Base-by-base conservation (phyloP, 306 rosid genomes). In the Bauhinia variegata region DNA sequence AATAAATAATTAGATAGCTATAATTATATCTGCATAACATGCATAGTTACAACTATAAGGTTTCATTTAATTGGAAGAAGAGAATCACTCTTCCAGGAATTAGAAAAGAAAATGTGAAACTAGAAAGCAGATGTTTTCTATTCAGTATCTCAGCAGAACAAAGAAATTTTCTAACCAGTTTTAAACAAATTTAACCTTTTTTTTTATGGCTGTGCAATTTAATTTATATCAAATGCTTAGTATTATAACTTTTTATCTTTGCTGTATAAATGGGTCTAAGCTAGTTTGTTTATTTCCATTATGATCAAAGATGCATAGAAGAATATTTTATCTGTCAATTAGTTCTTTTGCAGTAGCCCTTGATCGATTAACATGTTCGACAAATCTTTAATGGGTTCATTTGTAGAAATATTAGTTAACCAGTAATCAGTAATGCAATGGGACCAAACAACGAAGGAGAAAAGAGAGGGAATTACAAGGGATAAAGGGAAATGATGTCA, bases 31-130 rank as follows among this genome's bases (percentile, higher is more conserved):
- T 37, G 56, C 51, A 54, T 59, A 33, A 66, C 54, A 52, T 19
- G 49, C 34, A 46, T 15, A 65, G 33, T 39, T 51, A 38, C 58
- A 44, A 60, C 23, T 9, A 43, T 33, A 53, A 23, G 15, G 23
- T 28, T 30, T 34, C 36, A 58, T 41, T 8, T 36, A 65, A 34
- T 54, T 58, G 73, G 65, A 59, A 49, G 60, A 68, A 62, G 43
- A 56, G 43, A 77, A 64, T 56, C 41, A 51, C 33, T 47, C 69
- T 50, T 51, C 50, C 68, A 76, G 19, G 58, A 51, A 57, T 3
- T n/a, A n/a, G n/a, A n/a, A 23, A 23, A 23, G 2, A 23, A 23
- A 23, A 23, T 23, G 28, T 23, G 28, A 23, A 23, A 23, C 28
- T 23, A 1, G 28, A 23, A 23, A 2, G 2, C 2, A 23, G 2